phyloP scores from a whole-genome alignment of 345 rosid genomes.

The Brassica nigra region DNA sequence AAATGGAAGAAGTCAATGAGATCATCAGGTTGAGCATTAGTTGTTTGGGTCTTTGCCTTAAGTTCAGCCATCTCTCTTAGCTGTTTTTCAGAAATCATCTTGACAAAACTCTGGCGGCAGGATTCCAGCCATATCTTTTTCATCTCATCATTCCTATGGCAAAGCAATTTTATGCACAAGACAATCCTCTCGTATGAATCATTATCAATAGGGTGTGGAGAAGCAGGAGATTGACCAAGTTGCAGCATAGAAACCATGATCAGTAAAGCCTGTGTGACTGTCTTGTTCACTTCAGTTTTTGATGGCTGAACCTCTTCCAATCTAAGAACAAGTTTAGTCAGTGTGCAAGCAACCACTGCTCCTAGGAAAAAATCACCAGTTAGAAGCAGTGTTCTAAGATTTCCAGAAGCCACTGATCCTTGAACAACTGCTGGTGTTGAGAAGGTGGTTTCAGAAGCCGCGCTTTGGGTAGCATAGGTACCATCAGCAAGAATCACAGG shows the following conservation, averaged over 20 bases:
- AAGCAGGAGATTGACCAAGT: slow-evolving; percentile 84
- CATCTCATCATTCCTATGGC: slow-evolving; percentile 76
- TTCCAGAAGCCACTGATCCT: slow-evolving; percentile 66
- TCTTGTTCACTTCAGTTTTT: slow-evolving; percentile 76
- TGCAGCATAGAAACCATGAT: slow-evolving; percentile 91
- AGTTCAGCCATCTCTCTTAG: slow-evolving; percentile 77
- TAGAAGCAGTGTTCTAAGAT: slow-evolving; percentile 86
- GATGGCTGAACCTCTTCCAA: slow-evolving; percentile 91
- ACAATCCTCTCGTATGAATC: slow-evolving; percentile 89
- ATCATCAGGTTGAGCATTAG: slow-evolving; percentile 97
- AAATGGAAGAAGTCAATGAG: slow-evolving; percentile 97
- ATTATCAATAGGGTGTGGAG: slow-evolving; percentile 91
- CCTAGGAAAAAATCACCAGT: slow-evolving; percentile 98
- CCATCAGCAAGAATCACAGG: slow-evolving; percentile 93
- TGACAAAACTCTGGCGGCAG: slow-evolving; percentile 90
- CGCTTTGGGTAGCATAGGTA: slow-evolving; percentile 88
- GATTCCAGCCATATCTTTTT: slow-evolving; percentile 88
- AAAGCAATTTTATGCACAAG: slow-evolving; percentile 78
- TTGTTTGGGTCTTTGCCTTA: slow-evolving; percentile 91
- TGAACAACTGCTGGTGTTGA: slow-evolving; percentile 78
- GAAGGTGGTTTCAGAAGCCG: slow-evolving; percentile 83
- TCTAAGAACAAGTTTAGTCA: slow-evolving; percentile 92
- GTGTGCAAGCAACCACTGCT: slow-evolving; percentile 90
- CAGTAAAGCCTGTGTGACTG: slow-evolving; percentile 64
- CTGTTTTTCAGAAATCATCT: slow-evolving; percentile 96